Evolutionary conservation across 2,329 filamentous ascomycete genomes (phyloP).

Genomic region (Alternaria sp.): DNA sequence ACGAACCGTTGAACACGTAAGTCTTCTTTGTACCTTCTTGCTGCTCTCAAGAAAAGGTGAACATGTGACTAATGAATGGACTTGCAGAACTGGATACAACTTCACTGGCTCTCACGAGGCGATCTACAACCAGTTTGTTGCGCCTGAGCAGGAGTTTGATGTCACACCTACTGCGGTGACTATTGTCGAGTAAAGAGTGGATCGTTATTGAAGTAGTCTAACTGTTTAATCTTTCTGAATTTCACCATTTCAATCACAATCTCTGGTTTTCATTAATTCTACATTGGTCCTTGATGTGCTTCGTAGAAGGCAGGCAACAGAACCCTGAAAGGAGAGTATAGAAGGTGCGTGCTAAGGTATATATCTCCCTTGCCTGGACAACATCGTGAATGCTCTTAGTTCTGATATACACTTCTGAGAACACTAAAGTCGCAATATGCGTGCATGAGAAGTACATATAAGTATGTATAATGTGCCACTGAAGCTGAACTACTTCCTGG

Average conservation of each 20-base stretch:
- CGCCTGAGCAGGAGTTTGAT: slow-evolving; percentile 26
- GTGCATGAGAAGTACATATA: not conserved
- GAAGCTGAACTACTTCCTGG: not conserved
- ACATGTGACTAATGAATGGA: not conserved
- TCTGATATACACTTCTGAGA: not conserved
- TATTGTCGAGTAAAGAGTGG: not conserved
- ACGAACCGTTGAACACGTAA: not conserved
- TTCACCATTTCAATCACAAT: fast-evolving
- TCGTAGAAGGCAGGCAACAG: not conserved
- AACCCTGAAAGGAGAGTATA: not conserved
- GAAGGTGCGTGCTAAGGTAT: not conserved
- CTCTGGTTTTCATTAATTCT: not conserved
- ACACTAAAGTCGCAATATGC: not conserved
- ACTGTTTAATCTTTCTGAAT: not conserved
- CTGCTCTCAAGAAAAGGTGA: not conserved
- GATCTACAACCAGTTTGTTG: not conserved
- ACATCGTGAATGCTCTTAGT: not conserved
- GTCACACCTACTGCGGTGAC: not conserved
- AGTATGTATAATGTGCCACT: not conserved
- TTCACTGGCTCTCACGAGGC: not conserved
- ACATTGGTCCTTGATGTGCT: no score
- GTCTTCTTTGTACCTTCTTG: not conserved
- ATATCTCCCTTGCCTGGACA: not conserved
- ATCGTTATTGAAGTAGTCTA: not conserved
- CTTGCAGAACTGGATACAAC: not conserved